These are phyloP conservation scores for Boletus subcaerulescens DNA, from an alignment of 768 basidiomycete genomes.

Conservation along the genomic window DNA sequence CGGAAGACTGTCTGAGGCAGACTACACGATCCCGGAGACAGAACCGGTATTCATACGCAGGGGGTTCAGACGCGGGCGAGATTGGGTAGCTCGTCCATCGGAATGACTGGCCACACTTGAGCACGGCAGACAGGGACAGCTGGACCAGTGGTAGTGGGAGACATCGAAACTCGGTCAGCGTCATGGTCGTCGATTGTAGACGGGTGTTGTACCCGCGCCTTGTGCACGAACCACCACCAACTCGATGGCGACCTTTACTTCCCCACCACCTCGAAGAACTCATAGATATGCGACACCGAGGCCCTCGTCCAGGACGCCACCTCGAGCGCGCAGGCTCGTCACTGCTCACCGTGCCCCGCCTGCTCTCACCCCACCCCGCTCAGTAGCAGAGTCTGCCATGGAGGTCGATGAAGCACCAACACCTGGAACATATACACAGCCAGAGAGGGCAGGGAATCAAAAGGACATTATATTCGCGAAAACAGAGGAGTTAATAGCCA, in stretches of 20 bases:
- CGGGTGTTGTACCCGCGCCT: not conserved
- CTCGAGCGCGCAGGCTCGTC: slow-evolving; percentile 27
- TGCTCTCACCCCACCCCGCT: slow-evolving; percentile 20
- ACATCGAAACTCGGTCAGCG: slow-evolving; percentile 47
- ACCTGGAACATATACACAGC: slow-evolving; percentile 36
- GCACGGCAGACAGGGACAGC: slow-evolving; percentile 71
- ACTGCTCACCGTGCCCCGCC: slow-evolving; percentile 21
- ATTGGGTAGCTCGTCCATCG: slow-evolving; percentile 62
- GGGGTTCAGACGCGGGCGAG: slow-evolving; percentile 5
- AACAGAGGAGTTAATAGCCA: slow-evolving; percentile 65
- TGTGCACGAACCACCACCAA: slow-evolving; percentile 3
- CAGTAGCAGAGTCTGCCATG: slow-evolving; percentile 54
- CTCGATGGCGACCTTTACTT: slow-evolving; percentile 50
- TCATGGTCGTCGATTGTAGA: not conserved
- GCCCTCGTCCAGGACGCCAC: slow-evolving; percentile 23
- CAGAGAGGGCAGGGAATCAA: slow-evolving; percentile 35
- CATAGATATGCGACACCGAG: slow-evolving; percentile 29
- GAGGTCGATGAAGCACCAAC: slow-evolving; percentile 58
- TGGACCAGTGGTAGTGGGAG: slow-evolving; percentile 64
- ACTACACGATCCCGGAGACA: slow-evolving; percentile 81
- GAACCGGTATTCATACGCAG: slow-evolving; percentile 69
- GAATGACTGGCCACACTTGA: slow-evolving; percentile 84
- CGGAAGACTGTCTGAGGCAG: slow-evolving; percentile 70
- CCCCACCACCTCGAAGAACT: slow-evolving; percentile 58
- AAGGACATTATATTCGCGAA: slow-evolving; percentile 57